Percentiles rank a stretch among this genome's conserved stretches.
Evolutionary conservation across 305 asterid genomes (phyloP).

Genomic region (Salvia sclarea): DNA sequence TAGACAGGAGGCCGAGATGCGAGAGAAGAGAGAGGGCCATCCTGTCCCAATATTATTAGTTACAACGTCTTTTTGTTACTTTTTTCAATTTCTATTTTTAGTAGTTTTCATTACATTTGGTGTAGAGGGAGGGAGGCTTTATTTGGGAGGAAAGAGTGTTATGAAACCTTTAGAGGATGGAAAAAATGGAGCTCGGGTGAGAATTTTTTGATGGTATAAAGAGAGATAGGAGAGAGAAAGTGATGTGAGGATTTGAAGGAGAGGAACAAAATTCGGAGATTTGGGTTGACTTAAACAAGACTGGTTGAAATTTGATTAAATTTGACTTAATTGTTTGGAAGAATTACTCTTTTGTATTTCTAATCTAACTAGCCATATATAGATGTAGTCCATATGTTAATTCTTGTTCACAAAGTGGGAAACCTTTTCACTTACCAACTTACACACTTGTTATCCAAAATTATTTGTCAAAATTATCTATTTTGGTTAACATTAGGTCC

Average conservation of each 20-base stretch:
- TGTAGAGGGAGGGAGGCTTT: slow-evolving; percentile 22
- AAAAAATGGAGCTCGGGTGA: slow-evolving; percentile 22
- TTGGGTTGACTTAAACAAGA: slow-evolving; percentile 30
- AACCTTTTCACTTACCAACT: background rate
- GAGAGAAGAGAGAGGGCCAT: slow-evolving; percentile 51
- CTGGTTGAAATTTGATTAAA: slow-evolving; percentile 32
- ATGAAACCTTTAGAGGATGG: slow-evolving; percentile 27
- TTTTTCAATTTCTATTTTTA: background rate
- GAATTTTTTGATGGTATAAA: slow-evolving; percentile 9
- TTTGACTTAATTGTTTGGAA: background rate
- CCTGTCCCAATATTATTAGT: slow-evolving; percentile 41
- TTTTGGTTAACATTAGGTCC: background rate
- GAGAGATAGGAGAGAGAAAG: slow-evolving; percentile 18
- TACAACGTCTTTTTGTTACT: background rate
- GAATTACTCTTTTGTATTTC: background rate
- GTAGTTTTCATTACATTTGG: background rate
- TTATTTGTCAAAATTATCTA: no score
- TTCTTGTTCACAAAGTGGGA: background rate
- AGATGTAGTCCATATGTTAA: background rate
- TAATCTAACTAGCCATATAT: background rate
- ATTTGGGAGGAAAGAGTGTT: slow-evolving; percentile 25
- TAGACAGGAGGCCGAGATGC: slow-evolving; percentile 83
- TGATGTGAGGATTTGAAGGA: slow-evolving; percentile 27
- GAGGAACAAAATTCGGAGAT: slow-evolving; percentile 31
- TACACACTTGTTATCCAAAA: no score